Base-by-base conservation (phyloP, 164 flowering plant species). In the Magnolia changhungtana region DNA sequence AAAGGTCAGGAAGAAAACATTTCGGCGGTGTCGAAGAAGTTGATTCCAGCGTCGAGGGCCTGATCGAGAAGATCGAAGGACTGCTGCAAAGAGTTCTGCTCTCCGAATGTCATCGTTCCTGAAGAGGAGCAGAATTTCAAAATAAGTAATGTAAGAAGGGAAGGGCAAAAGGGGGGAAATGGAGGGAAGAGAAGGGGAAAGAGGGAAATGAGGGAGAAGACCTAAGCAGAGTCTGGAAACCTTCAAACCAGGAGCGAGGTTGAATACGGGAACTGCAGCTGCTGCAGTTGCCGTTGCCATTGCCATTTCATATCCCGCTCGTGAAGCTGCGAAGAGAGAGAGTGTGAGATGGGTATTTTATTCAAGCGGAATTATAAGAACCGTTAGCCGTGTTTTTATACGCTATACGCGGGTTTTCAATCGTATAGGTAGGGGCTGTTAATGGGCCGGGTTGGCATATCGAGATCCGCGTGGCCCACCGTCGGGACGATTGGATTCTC, bases 101-200 rank as follows among this genome's bases (percentile, higher is more conserved):
- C 92, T 20, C 98, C 96, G 68, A 91, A 93, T 2, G 96, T 93
- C 96, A 93, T 93, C 19, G 92, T 89, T 72, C 98, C 98, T 91
- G 87, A 7, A 72, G 16, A 23, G 7, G 76, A 61, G 16, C n/a
- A 51, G 20, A n/a, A 71, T 61, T 69, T 7, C 29, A 29, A 55
- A 18, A 3, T 18, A 0, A 29, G 61, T 69, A 58, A 65, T 13
- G 16, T 55, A 55, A 55, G 13, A 58, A 72, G 10, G 24, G 45
- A 11, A 20, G n/a, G 45, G 27, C 18, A 50, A 49, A 18, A 2
- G 7, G 19, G 18, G 61, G 61, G 0, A 37, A 5, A 37, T 37
- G 45, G 61, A 27, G 14, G 3, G 70, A 67, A 70, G 72, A 59
- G 27, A 50, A 20, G 16, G 50, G 6, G 23, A 13, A n/a, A 45